Evolutionary conservation across 495 filamentous ascomycete species (phyloP), one percentile per base, ranked within the genome.

Genomic region (Trichocladium antarcticum): DNA sequence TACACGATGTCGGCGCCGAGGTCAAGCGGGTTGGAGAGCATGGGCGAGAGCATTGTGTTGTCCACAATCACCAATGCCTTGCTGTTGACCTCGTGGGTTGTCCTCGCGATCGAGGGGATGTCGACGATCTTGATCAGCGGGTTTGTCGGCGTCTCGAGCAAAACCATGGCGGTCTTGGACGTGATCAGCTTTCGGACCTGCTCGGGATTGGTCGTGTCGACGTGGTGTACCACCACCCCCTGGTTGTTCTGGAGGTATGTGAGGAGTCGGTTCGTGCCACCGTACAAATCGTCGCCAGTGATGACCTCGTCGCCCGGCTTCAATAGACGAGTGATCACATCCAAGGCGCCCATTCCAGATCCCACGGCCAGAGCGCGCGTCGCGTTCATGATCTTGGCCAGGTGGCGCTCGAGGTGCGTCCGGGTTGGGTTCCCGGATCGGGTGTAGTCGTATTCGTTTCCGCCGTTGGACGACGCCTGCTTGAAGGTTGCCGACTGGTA

Each of bases 401-500:
- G 75, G 65, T 98, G 92, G 50, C 92, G 82, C 69, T 98, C 92
- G 49, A 98, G 79, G 60, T 97, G 93, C 19, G 90, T 95, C 40
- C 92, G 80, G 40, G 92, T 98, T 15, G 92, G 92, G 61, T 98
- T 98, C 24, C 92, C 92, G 29, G 88, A 95, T 20, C 92, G 83
- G 32, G 92, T 95, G 74, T 98, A 98, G 74, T 98, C 92, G 71
- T 97, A 98, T 66, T 96, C 89, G 46, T 79, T 83, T 39, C 84
- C 85, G 47, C 77, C 79, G 51, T 74, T 78, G 48, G 75, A 68
- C 46, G 88, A 89, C 45, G 79, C 78, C 71, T 96, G 92, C 68
- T 97, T 97, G 74, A 98, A 98, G 32, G 92, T 98, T 37, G 92
- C 92, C 43, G 85, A 90, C 81, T 95, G 92, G 66, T 98, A 98